Evolutionary conservation across 768 basidiomycete species (phyloP).

Genomic region (Kwoniella bestiolae): DNA sequence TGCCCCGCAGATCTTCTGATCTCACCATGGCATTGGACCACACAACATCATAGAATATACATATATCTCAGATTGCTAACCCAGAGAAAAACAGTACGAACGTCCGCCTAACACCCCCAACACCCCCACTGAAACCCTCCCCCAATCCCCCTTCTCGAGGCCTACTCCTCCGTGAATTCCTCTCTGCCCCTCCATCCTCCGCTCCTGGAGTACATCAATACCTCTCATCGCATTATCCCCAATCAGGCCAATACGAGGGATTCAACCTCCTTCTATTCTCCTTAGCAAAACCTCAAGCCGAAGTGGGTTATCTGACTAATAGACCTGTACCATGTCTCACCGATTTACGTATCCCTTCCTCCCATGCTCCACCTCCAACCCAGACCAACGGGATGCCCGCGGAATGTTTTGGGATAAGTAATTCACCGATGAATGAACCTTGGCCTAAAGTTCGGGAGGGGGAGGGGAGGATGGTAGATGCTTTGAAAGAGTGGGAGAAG

Average conservation of each 20-base stretch:
- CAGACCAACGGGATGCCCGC: neutral
- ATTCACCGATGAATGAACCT: conserved; percentile 44
- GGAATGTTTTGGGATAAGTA: conserved; percentile 40
- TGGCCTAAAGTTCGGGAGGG: conserved; percentile 58
- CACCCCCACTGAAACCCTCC: conserved; percentile 15
- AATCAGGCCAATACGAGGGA: conserved; percentile 51
- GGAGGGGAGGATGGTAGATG: conserved; percentile 32
- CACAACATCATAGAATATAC: neutral
- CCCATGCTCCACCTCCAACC: neutral
- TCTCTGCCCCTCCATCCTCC: conserved; percentile 22
- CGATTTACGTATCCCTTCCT: conserved; percentile 7
- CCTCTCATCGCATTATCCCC: conserved; percentile 25
- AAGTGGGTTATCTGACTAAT: conserved; percentile 46
- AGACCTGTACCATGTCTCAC: conserved; percentile 29
- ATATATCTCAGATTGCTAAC: neutral
- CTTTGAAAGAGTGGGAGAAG: conserved; percentile 24
- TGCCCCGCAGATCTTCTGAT: no score
- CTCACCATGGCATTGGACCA: no score
- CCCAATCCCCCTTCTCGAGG: conserved; percentile 50
- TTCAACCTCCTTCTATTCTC: conserved; percentile 58
- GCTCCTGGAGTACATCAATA: conserved; percentile 29
- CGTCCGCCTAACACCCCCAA: conserved; percentile 33
- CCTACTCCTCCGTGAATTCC: conserved; percentile 49
- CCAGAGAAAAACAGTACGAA: conserved; percentile 30
- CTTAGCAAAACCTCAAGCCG: conserved; percentile 11